A percentile compares a stretch with the other conserved stretches of the same genome.
phyloP scores from a whole-genome alignment of 306 rosid genomes.

The Fagus sylvatica region DNA sequence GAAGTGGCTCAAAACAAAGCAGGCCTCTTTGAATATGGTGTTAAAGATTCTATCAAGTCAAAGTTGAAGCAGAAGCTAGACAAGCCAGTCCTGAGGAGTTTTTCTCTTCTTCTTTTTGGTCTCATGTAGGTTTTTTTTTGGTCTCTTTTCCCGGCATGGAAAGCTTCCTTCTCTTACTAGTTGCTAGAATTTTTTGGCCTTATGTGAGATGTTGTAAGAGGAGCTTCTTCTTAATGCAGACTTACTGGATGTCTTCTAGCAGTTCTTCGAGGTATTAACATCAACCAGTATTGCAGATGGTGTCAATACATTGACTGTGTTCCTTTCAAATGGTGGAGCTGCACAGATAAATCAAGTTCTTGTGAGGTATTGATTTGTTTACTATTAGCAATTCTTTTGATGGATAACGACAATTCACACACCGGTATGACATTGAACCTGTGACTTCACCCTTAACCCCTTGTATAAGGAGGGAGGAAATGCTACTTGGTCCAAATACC shows the following conservation, averaged over 20 bases:
- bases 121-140: slow-evolving; percentile 57
- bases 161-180: slow-evolving; percentile 11
- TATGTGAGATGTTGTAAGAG: slow-evolving; percentile 30
- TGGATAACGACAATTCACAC: neutral
- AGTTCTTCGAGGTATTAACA: slow-evolving; percentile 59
- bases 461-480: neutral
- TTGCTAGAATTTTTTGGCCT: slow-evolving; percentile 17
- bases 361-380: slow-evolving; percentile 67
- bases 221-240: slow-evolving; percentile 49
- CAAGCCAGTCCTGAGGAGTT: slow-evolving; percentile 61
- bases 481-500: neutral
- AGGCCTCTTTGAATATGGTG: slow-evolving; percentile 41
- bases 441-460: neutral
- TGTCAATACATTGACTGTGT: slow-evolving; percentile 74
- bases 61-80: slow-evolving; percentile 64
- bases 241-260: slow-evolving; percentile 73
- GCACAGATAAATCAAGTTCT: slow-evolving; percentile 50
- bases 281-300: slow-evolving; percentile 79
- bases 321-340: slow-evolving; percentile 75
- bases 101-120: slow-evolving; percentile 58
- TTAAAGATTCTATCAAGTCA: slow-evolving; percentile 46
- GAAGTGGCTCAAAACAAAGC: slow-evolving; percentile 55
- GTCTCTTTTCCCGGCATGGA: slow-evolving; percentile 14
- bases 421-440: neutral
- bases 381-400: neutral